A percentile compares a stretch with the other conserved stretches of the same genome.
Conservation (phyloP, 495 filamentous ascomycete genomes). For the Rostrohypoxylon terebratum region DNA sequence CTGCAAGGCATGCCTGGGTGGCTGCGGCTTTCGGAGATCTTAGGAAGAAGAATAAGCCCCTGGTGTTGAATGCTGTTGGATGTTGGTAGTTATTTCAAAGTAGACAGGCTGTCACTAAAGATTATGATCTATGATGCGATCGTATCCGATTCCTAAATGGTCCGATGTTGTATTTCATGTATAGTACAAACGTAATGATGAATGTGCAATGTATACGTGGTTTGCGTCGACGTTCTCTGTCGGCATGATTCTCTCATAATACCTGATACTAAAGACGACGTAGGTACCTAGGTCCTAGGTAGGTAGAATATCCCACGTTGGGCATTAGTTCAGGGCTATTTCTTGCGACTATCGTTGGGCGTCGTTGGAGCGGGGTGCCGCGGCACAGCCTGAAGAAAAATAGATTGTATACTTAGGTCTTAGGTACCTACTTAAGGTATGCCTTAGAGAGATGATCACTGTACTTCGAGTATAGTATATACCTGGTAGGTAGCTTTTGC, state of each 20-base stretch:
- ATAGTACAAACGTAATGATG: conserved; percentile 29
- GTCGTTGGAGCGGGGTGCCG: conserved; percentile 31
- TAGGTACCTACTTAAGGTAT: too few relatives aligned
- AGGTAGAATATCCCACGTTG: conserved; percentile 34
- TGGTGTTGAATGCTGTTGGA: conserved; percentile 25
- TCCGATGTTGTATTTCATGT: conserved; percentile 32
- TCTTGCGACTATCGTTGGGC: conserved; percentile 40
- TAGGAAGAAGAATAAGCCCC: conserved; percentile 21
- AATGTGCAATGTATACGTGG: conserved; percentile 18
- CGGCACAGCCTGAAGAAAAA: conserved; percentile 18
- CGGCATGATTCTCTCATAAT: conserved; percentile 18
- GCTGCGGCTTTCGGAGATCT: conserved; percentile 43
- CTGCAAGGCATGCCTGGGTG: conserved; percentile 32
- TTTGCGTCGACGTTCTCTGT: conserved; percentile 16
- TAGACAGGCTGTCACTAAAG: conserved; percentile 16
- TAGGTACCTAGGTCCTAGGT: conserved; percentile 16
- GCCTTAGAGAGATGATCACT: background rate
- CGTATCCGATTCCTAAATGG: conserved; percentile 34
- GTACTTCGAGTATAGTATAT: background rate
- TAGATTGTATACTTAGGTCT: too few relatives aligned
- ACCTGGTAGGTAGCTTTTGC: background rate
- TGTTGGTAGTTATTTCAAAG: conserved; percentile 19
- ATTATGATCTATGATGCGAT: conserved; percentile 19
- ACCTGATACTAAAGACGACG: conserved; percentile 17
- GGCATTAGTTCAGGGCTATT: conserved; percentile 38